These are phyloP conservation scores for Ophiobolus disseminans DNA, from an alignment of 2,329 filamentous ascomycete genomes.

Conservation along the genomic window DNA sequence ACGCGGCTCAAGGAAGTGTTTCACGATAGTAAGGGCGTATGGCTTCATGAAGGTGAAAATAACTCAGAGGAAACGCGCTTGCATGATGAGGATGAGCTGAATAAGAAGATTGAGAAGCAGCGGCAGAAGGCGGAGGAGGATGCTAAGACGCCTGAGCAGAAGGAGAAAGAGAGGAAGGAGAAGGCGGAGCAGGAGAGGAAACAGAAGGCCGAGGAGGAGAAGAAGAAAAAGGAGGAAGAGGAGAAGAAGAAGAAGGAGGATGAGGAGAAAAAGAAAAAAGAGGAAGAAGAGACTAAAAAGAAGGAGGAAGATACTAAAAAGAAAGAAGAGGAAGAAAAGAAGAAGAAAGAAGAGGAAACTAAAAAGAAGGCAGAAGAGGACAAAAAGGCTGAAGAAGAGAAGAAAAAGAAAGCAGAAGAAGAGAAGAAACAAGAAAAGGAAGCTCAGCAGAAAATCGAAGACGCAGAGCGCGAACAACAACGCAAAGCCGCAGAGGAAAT, in stretches of 20 bases:
- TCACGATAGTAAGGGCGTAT: constrained; percentile 54
- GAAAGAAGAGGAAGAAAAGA: constrained; percentile 5
- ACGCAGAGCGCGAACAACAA: constrained; percentile 1
- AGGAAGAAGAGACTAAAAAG: constrained; percentile 1
- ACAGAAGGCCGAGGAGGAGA: constrained; percentile 17
- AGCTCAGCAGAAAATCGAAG: too few relatives aligned
- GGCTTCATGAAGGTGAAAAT: constrained; percentile 41
- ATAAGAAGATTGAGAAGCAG: constrained; percentile 17
- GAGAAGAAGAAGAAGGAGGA: constrained; percentile 10
- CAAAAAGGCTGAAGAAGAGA: constrained; percentile 8
- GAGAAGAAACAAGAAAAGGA: background rate
- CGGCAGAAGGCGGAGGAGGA: constrained; percentile 17
- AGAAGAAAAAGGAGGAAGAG: constrained; percentile 13
- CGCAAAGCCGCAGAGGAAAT: background rate
- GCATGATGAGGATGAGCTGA: constrained; percentile 20
- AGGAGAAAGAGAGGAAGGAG: constrained; percentile 9
- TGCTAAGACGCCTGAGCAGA: too few relatives aligned
- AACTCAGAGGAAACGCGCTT: constrained; percentile 19
- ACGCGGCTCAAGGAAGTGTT: constrained; percentile 56
- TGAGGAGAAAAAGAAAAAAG: constrained; percentile 4
- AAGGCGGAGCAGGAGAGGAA: constrained; percentile 9
- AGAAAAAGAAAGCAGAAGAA: background rate
- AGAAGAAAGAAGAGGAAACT: constrained; percentile 3
- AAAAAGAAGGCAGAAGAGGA: constrained; percentile 11
- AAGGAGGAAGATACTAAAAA: constrained; percentile 2